Evolutionary conservation across 495 filamentous ascomycete genomes (phyloP), one percentile per base, ranked within the genome.

Genomic region (Podospora pseudopauciseta): DNA sequence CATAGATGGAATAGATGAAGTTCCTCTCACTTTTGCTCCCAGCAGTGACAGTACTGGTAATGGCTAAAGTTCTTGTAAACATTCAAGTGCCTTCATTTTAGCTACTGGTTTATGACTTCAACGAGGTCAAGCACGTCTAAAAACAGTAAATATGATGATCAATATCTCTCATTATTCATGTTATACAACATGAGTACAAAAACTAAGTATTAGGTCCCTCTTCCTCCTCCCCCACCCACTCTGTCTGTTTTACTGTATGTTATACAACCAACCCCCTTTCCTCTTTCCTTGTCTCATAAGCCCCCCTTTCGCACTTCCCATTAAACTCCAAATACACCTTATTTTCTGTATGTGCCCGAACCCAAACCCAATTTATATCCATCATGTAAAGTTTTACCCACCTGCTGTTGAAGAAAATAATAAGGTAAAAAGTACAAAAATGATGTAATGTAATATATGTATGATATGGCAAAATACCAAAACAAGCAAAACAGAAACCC

Each of bases 361-460:
- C 55, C 23, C 27, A 32, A 16, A 30, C 7, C 27, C 16, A 20
- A 7, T 61, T 13, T 6, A 16, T 32, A 18, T 61, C 59, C n/a
- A 27, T 27, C n/a, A 58, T 58, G 0, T 58, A 49, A 49, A 49
- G 0, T 11, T 19, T 58, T 58, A 20, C 66, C 5, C 27, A 23
- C 53, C 63, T 5, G 28, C 65, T 15, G 18, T 57, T 18, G 23
- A 63, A 39, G 59, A 28, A 65, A 44, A 54, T 58, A 67, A 62
- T 56, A 32, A 62, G 15, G 39, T 16, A 11, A 49, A 58, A 60
- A 61, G 18, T 63, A 71, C 49, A 71, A 3, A 26, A 62, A 18
- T 16, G 27, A 55, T 39, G 13, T 15, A 39, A 64, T 23, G 16
- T 49, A 49, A 13, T 5, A 49, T 49, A 49, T 23, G 20, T 39